Percentiles rank a stretch among this genome's conserved stretches.
Evolutionary conservation across 225 moss, liverwort and hornwort species (phyloP).

Genomic region (Polytrichum commune): DNA sequence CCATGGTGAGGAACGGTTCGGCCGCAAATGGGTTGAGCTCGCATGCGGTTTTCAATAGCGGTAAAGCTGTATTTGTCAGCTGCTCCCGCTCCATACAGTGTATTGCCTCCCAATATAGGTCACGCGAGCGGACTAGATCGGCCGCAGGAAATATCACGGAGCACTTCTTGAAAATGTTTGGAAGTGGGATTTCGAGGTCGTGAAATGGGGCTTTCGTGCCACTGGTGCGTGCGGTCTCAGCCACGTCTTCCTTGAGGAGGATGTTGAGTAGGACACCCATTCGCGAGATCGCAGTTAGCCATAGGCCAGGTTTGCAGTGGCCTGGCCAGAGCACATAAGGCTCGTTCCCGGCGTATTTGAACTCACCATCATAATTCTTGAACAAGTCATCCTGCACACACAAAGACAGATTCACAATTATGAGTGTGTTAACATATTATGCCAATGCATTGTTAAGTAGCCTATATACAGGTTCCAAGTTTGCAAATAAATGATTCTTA

Average conservation of each 20-base stretch:
- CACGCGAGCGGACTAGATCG: constrained; percentile 43
- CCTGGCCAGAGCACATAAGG: constrained; percentile 83
- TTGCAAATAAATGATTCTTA: too few relatives aligned
- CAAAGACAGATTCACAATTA: too few relatives aligned
- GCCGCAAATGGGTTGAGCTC: constrained; percentile 47
- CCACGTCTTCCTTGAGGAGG: constrained; percentile 65
- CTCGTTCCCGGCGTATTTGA: constrained; percentile 28
- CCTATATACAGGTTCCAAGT: too few relatives aligned
- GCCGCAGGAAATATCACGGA: constrained; percentile 33
- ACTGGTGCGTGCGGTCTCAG: constrained; percentile 24
- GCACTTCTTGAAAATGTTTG: constrained; percentile 64
- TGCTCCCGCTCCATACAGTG: constrained; percentile 29
- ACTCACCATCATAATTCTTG: constrained; percentile 59
- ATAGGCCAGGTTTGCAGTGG: constrained; percentile 69
- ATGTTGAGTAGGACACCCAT: constrained; percentile 67
- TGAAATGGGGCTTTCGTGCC: constrained; percentile 35
- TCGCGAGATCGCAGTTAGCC: constrained; percentile 45
- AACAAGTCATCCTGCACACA: constrained; percentile 60
- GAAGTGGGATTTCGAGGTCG: constrained; percentile 37
- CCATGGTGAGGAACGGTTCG: constrained; percentile 66
- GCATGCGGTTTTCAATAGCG: constrained; percentile 38
- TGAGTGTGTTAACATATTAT: too few relatives aligned
- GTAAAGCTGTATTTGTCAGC: constrained; percentile 23
- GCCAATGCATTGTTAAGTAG: too few relatives aligned
- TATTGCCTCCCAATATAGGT: constrained; percentile 72